A percentile compares a stretch with the other conserved stretches of the same genome.
Conservation (phyloP, 805 yeast genomes). For the Cyberlindnera mississippiensis region DNA sequence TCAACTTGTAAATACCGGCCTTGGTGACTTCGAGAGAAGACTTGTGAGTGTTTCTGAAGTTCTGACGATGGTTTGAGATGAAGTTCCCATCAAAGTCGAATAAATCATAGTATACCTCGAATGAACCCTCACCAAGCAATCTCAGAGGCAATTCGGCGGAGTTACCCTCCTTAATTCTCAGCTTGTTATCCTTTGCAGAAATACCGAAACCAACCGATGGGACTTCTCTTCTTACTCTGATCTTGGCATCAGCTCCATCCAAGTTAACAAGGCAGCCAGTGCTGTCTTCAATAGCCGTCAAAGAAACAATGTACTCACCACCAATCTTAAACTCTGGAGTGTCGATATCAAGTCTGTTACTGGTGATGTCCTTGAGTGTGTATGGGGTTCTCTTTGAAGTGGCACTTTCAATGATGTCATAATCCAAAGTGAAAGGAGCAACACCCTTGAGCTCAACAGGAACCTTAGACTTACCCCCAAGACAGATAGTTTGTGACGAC, state of each 20-base stretch:
- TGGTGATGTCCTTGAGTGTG: slow-evolving; percentile 37
- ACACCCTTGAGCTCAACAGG: slow-evolving; percentile 70
- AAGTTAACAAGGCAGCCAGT: slow-evolving; percentile 74
- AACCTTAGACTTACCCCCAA: slow-evolving; percentile 42
- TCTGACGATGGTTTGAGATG: slow-evolving; percentile 22
- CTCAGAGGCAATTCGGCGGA: slow-evolving; percentile 54
- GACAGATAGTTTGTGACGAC: slow-evolving; percentile 34
- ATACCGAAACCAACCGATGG: slow-evolving; percentile 54
- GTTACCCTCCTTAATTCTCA: slow-evolving; percentile 60
- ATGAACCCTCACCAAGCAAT: slow-evolving; percentile 56
- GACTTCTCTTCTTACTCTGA: slow-evolving; percentile 66
- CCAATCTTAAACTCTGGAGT: slow-evolving; percentile 60
- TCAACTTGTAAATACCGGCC: slow-evolving; percentile 46
- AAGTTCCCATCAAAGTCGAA: slow-evolving; percentile 28
- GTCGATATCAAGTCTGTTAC: slow-evolving; percentile 37
- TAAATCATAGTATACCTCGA: slow-evolving; percentile 34
- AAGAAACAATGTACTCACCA: slow-evolving; percentile 64
- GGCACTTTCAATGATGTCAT: slow-evolving; percentile 58
- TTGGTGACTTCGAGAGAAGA: slow-evolving; percentile 35
- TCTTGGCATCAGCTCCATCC: slow-evolving; percentile 55
- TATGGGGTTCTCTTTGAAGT: slow-evolving; percentile 46
- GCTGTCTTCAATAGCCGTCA: slow-evolving; percentile 68
- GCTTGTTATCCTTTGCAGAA: slow-evolving; percentile 32
- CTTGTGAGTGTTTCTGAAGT: slow-evolving; percentile 25
- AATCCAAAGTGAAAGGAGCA: slow-evolving; percentile 69